Evolutionary conservation across 306 rosid genomes (phyloP), one percentile per base, ranked within the genome.

Genomic region (Sphenostylis stenocarpa): DNA sequence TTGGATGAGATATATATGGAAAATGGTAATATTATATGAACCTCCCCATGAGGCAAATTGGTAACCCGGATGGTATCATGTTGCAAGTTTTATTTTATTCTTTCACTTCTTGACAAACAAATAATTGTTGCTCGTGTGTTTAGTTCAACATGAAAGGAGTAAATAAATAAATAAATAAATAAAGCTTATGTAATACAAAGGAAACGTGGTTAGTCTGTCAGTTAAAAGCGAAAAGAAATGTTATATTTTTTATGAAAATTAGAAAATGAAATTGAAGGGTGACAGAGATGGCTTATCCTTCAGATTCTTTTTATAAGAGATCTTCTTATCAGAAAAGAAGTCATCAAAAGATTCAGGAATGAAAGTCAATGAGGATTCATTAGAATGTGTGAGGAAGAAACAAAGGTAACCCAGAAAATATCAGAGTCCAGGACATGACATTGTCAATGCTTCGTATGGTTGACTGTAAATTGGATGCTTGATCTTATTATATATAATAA

Each of bases 271-370:
- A 29, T 48, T 5, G 48, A 56, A 70, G 65, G 84, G 67, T 31
- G 72, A 80, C 80, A 75, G 79, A 82, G 56, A 83, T 67, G 78
- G 76, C 81, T 81, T 89, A 84, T 83, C 84, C 65, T 78, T 78
- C 60, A 85, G 94, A 90, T 90, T 85, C 91, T 81, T 84, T 90
- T 79, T 10, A 53, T 82, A 77, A 77, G 68, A 77, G 88, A 84
- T 91, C 91, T 82, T 90, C 89, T 80, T 88, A 83, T 86, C 88
- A 81, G 85, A 80, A 86, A 60, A 41, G 78, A 87, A 89, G 91
- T 87, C 88, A 81, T 84, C 53, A 56, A 84, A 67, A 67, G 86
- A 86, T 70, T 80, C 81, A 79, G 11, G 39, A 75, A 45, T 63
- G 28, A 45, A 88, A 88, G 96, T 91, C 96, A 88, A 94, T 45